phyloP scores from a whole-genome alignment of 1,284 basidiomycete species.

The Ganoderma boninense region DNA sequence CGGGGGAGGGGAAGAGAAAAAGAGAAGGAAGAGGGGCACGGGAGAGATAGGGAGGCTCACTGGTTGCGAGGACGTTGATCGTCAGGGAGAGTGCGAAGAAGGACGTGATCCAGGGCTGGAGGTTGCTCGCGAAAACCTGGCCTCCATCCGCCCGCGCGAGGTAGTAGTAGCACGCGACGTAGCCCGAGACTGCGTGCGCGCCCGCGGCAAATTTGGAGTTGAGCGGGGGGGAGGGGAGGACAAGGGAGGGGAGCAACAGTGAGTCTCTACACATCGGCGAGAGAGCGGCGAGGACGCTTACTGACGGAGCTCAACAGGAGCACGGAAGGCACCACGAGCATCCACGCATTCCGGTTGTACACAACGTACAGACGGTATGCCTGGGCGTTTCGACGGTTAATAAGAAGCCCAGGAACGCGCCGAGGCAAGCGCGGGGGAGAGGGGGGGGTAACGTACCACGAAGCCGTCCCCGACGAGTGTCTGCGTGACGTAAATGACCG shows the following conservation, averaged over 20 bases:
- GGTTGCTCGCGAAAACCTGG: constrained; percentile 18
- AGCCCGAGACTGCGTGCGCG: constrained; percentile 11
- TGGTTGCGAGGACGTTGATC: constrained; percentile 23
- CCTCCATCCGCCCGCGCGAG: constrained; percentile 14
- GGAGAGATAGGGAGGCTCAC: not conserved
- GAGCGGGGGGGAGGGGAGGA: too few relatives aligned
- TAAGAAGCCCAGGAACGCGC: not conserved
- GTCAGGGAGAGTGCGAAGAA: constrained; percentile 25
- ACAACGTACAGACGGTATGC: constrained; percentile 24
- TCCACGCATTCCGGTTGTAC: constrained; percentile 13
- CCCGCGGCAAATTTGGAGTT: not conserved
- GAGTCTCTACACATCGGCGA: too few relatives aligned
- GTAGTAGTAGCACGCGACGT: constrained; percentile 14
- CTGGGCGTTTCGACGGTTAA: not conserved
- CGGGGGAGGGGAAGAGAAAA: not conserved
- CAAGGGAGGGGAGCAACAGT: too few relatives aligned
- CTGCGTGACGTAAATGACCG: constrained; percentile 18
- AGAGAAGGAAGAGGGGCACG: too few relatives aligned
- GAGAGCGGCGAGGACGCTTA: not conserved
- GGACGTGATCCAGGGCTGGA: constrained; percentile 19
- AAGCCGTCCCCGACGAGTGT: constrained; percentile 20
- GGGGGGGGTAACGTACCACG: not conserved
- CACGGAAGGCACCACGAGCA: constrained; percentile 8
- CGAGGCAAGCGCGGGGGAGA: too few relatives aligned
- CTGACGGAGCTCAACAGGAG: constrained; percentile 13